These are phyloP conservation scores for Septoria petroselini DNA, from an alignment of 2,329 filamentous ascomycete species.

Conservation along the genomic window DNA sequence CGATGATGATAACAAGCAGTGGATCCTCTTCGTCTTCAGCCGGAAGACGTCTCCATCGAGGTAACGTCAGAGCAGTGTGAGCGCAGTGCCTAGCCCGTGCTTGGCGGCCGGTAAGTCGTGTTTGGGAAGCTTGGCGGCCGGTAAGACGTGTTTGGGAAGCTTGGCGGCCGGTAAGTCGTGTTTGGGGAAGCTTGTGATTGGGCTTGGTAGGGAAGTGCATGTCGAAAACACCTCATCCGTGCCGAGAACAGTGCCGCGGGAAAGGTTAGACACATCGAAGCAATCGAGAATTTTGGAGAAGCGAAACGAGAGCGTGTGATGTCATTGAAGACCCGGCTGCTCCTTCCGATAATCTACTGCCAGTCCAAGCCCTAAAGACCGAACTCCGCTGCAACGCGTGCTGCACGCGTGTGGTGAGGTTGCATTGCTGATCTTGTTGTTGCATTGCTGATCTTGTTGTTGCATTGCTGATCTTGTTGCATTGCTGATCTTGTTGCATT, in stretches of 20 bases:
- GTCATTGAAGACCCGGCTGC: neutral
- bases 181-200: slow-evolving; percentile 10
- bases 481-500: neutral
- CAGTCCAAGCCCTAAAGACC: too few species aligned
- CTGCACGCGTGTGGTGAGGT: neutral
- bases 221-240: neutral
- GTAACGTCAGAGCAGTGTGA: too few species aligned
- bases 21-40: too few species aligned
- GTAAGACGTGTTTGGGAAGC: slow-evolving; percentile 7
- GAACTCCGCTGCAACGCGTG: too few species aligned
- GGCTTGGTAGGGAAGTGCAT: neutral
- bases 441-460: too few species aligned
- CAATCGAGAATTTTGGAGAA: neutral
- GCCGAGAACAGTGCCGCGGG: neutral
- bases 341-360: too few species aligned
- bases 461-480: neutral
- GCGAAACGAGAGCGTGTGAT: neutral
- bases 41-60: too few species aligned
- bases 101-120: too few species aligned
- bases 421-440: neutral
- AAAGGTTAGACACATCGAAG: neutral
- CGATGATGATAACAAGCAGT: too few species aligned
- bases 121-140: neutral
- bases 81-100: too few species aligned
- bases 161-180: neutral